phyloP scores from a whole-genome alignment of 83 land plant species.

The Picea mariana region DNA sequence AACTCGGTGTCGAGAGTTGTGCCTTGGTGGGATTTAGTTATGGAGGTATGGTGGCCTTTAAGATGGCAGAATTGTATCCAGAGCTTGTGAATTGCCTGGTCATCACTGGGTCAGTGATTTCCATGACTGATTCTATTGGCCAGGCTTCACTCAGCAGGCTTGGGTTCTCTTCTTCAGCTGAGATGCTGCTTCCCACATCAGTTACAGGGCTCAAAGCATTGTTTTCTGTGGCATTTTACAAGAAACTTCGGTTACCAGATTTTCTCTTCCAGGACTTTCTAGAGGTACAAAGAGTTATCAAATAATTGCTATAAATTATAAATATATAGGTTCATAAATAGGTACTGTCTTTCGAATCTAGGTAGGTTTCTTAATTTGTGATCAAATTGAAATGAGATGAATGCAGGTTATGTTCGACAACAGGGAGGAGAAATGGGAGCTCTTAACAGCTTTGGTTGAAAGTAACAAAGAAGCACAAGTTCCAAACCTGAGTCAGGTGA shows the following conservation, averaged over 20 bases:
- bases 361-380: too few species aligned
- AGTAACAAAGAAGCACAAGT: conserved; percentile 52
- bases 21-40: conserved; percentile 74
- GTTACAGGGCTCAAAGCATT: conserved; percentile 57
- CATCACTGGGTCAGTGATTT: conserved; percentile 62
- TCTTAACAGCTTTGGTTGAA: conserved; percentile 52
- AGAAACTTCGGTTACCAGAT: conserved; percentile 58
- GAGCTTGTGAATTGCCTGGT: conserved; percentile 49
- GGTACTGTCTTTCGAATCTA: too few species aligned
- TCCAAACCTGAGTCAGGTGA: conserved; percentile 47
- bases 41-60: conserved; percentile 82
- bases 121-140: conserved; percentile 60
- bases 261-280: conserved; percentile 53
- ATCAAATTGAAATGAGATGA: too few species aligned
- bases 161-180: conserved; percentile 51
- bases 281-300: conserved; percentile 32
- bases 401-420: conserved; percentile 19
- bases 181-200: conserved; percentile 56
- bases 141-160: conserved; percentile 32
- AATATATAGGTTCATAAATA: too few species aligned
- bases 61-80: conserved; percentile 57
- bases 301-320: too few species aligned
- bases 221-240: conserved; percentile 38
- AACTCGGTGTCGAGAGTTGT: conserved; percentile 46
- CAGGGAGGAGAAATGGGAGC: conserved; percentile 76